Evolutionary conservation across 176 grass and related monocot species (phyloP).

Genomic region (Carex pumila): DNA sequence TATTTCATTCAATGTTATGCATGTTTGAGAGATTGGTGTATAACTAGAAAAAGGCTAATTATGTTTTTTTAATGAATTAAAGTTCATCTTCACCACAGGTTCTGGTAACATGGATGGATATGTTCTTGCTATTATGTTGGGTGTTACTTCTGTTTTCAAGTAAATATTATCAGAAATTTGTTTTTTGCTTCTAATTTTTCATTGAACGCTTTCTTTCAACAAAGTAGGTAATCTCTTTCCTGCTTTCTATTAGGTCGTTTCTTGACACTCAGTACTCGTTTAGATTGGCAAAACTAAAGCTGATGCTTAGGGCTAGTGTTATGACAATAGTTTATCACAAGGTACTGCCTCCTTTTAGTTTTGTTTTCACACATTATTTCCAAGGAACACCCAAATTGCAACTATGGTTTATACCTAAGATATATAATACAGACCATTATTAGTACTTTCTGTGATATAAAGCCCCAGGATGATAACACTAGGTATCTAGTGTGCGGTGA

Average conservation of each 20-base stretch:
- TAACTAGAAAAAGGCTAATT: not conserved
- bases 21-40: not conserved
- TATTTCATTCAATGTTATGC: not conserved
- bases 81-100: slow-evolving; percentile 34
- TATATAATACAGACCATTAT: not conserved
- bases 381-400: not conserved
- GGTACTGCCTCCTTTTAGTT: slow-evolving; percentile 31
- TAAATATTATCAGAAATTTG: slow-evolving; percentile 30
- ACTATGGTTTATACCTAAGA: not conserved
- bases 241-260: slow-evolving; percentile 62
- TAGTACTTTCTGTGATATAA: not conserved
- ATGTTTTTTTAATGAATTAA: not conserved
- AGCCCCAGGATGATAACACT: not conserved
- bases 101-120: slow-evolving; percentile 61
- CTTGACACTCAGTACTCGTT: slow-evolving; percentile 86
- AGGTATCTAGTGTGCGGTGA: not conserved
- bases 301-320: slow-evolving; percentile 87
- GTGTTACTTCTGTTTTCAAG: slow-evolving; percentile 80
- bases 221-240: slow-evolving; percentile 13
- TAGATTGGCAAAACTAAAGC: slow-evolving; percentile 76
- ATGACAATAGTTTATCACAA: slow-evolving; percentile 79
- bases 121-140: slow-evolving; percentile 69
- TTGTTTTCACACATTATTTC: not conserved
- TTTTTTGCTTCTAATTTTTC: not conserved
- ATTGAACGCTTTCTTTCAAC: not conserved